Percentiles rank a stretch among this genome's conserved stretches.
Evolutionary conservation across 2,329 filamentous ascomycete species (phyloP).

Genomic region (Pseudocercospora eumusae): DNA sequence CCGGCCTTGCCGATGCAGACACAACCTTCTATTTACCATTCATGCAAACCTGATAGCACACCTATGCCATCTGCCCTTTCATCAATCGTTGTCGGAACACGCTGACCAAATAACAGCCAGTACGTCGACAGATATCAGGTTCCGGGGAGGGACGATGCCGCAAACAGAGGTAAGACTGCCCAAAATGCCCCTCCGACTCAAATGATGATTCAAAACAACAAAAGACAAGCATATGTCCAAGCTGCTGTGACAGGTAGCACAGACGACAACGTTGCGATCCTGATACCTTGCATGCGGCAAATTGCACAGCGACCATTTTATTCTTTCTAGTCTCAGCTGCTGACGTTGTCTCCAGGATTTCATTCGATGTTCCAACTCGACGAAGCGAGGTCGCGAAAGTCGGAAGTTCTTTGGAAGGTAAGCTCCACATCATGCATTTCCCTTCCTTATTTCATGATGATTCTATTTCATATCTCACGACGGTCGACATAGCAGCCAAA

Average conservation of each 20-base stretch:
- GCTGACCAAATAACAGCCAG: not conserved
- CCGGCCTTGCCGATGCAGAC: conserved; percentile 43
- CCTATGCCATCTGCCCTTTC: conserved; percentile 5
- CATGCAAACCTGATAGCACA: conserved; percentile 34
- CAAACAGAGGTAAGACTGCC: not conserved
- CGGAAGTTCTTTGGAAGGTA: conserved; percentile 1
- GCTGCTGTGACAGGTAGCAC: conserved; percentile 41
- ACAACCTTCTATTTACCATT: conserved; percentile 43
- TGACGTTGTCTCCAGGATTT: not conserved
- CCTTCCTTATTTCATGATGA: conserved; percentile 37
- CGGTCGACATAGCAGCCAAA: conserved; percentile 45
- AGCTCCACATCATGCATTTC: not conserved
- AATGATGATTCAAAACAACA: conserved; percentile 40
- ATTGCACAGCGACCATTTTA: not conserved
- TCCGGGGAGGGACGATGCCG: not conserved
- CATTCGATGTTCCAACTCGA: not conserved
- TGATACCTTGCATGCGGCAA: conserved; percentile 24
- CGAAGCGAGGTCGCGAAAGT: not conserved
- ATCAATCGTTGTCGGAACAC: not conserved
- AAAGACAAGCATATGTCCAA: conserved; percentile 48
- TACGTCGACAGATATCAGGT: not conserved
- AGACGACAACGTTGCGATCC: conserved; percentile 39
- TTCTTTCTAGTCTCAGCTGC: not conserved
- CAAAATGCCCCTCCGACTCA: not conserved
- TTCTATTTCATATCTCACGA: conserved; percentile 42